Evolutionary conservation across 495 filamentous ascomycete species (phyloP), one percentile per base, ranked within the genome.

Genomic region (Daldinia grandis): DNA sequence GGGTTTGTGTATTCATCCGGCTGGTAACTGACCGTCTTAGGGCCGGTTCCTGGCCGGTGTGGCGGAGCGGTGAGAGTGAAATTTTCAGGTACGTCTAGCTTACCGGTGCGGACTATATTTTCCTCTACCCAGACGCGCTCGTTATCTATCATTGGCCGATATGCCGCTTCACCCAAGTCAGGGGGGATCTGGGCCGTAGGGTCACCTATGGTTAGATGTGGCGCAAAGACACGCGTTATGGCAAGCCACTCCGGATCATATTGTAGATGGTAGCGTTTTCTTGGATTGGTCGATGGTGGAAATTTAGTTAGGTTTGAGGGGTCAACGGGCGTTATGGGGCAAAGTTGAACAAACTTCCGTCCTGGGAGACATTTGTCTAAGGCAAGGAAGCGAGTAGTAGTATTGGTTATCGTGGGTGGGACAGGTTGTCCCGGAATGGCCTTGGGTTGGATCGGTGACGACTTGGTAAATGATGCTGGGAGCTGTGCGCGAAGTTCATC

Each of bases 181-280:
- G 76, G 71, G 0, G 91, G 81, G 0, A 81, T 68, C 8, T 69
- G 72, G 1, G 84, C 83, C 10, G 64, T 74, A 3, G 80, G 82
- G 68, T 91, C 81, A 28, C 90, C 90, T 35, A 94, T 79, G 5
- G 77, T 73, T 3, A 93, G 80, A 35, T 87, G 81, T 0, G 82
- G 64, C 27, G 90, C 88, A 73, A 97, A 94, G 1, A 89, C 89
- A 14, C 94, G 93, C 1, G 90, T 92, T 69, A 99, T 97, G 7
- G 95, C 90, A 3, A 98, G 88, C 94, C 94, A 99, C 81, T 99
- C 95, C 30, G 89, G 88, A 77, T 99, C 95, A 77, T 98, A 98
- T 33, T 88, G 78, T 4, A 98, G 87, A 5, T 77, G 74, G 66
- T 74, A 78, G 14, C 71, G 78, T 28, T 44, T 53, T 42, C 62